Conservation (phyloP, 345 rosid genomes). For the Syzygium oleosum region DNA sequence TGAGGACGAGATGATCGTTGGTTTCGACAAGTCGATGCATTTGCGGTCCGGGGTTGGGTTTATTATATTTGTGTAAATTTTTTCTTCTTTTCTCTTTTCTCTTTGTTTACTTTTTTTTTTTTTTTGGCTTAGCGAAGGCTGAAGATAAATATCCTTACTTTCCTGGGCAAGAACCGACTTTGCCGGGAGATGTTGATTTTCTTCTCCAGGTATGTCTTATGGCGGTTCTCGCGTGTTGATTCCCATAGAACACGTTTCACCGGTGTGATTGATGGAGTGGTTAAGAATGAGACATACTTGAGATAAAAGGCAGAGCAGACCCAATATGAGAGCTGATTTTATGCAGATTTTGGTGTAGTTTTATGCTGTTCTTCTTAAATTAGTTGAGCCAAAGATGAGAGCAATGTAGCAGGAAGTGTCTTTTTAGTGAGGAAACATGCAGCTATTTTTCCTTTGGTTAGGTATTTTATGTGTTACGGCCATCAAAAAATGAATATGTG, state of each 20-base stretch:
- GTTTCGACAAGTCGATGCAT: background rate
- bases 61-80: background rate
- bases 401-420: background rate
- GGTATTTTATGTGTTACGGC: background rate
- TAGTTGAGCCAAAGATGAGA: background rate
- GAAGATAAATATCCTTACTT: constrained; percentile 60
- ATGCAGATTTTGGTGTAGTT: background rate
- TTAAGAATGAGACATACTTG: background rate
- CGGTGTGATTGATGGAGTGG: background rate
- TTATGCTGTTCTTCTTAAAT: background rate
- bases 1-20: background rate
- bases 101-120: background rate
- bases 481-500: background rate
- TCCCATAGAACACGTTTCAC: background rate
- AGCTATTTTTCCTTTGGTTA: background rate
- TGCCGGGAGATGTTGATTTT: constrained; percentile 72
- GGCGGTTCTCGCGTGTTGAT: background rate
- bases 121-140: constrained; percentile 34
- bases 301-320: background rate
- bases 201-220: constrained; percentile 59
- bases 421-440: background rate
- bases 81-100: background rate
- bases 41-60: background rate
- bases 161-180: constrained; percentile 89
- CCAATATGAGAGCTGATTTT: background rate